Conservation (phyloP, 129 eudicot genomes). For the Daucus carota region DH1_v3.0 NC_030383.2:56672501-56673000, state of each 20-base stretch:
- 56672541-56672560: not conserved
- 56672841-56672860: too few species aligned
- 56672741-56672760: not conserved
- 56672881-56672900: not conserved
- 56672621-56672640: conserved; percentile 1
- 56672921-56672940: not conserved
- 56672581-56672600: not conserved
- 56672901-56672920: not conserved
- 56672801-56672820: too few species aligned
- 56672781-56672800: not conserved
- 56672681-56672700: not conserved
- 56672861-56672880: not conserved
- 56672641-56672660: conserved; percentile 2
- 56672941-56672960: not conserved
- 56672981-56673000: not conserved
- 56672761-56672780: not conserved
- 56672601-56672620: not conserved
- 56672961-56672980: not conserved
- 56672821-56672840: too few species aligned
- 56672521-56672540: conserved; percentile 2
- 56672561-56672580: not conserved
- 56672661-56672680: not conserved
- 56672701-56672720: not conserved
- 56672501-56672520: not conserved
- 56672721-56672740: not conserved